Percentiles rank a stretch among this genome's conserved stretches.
Evolutionary conservation across 208 protist species (phyloP).

Genomic region (Wallacemonas rigidus): DNA sequence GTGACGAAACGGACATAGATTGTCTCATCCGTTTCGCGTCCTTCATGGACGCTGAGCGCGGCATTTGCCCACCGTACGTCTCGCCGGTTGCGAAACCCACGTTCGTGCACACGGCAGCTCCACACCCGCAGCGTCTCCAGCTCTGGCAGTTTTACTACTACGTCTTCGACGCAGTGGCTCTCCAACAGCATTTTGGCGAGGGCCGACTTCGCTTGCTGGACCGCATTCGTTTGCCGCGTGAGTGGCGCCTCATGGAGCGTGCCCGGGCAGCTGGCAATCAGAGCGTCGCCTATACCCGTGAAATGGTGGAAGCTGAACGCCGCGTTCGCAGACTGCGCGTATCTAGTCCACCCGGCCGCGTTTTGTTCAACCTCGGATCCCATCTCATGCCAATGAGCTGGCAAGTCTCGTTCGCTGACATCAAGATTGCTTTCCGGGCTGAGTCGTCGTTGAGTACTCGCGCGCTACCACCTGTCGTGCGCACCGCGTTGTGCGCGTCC

Average conservation of each 20-base stretch:
- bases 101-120: not conserved
- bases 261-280: not conserved
- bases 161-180: slow-evolving; percentile 25
- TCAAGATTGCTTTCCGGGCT: slow-evolving; percentile 3
- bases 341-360: not conserved
- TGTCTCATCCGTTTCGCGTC: slow-evolving; percentile 4
- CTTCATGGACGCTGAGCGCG: slow-evolving; percentile 4
- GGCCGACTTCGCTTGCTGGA: slow-evolving; percentile 30
- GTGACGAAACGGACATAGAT: not conserved
- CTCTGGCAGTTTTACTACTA: slow-evolving; percentile 26
- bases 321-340: not conserved
- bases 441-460: not conserved
- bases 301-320: not conserved
- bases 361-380: not conserved
- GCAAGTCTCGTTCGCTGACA: slow-evolving; percentile 4
- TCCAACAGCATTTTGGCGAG: slow-evolving; percentile 33
- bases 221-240: slow-evolving; percentile 23
- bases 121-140: not conserved
- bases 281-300: not conserved
- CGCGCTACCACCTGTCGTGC: not conserved
- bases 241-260: slow-evolving; percentile 24
- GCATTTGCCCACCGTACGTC: slow-evolving; percentile 25
- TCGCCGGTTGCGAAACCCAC: not conserved
- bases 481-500: not conserved
- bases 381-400: not conserved